Evolutionary conservation across 257 asterid species (phyloP).

Genomic region (Solanum commersonii): DNA sequence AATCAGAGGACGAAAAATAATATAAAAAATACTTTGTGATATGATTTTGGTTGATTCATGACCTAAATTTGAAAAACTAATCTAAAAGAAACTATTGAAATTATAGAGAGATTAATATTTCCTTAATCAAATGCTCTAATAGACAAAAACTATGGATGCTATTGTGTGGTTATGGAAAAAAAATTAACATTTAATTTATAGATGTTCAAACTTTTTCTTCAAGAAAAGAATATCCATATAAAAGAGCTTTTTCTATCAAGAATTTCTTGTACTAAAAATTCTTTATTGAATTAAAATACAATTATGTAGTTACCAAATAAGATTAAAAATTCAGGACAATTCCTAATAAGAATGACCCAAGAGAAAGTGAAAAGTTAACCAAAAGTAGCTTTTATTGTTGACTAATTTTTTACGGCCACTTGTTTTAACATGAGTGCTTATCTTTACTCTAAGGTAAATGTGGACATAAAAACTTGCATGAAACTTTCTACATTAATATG

Average conservation of each 20-base stretch:
- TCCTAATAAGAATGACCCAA: not conserved
- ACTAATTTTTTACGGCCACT: not conserved
- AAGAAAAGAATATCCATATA: too few species aligned
- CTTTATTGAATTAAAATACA: not conserved
- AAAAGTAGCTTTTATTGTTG: not conserved
- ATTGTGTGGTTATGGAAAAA: not conserved
- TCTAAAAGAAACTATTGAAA: not conserved
- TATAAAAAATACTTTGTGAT: not conserved
- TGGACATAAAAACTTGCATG: not conserved
- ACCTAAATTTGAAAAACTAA: not conserved
- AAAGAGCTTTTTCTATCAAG: too few species aligned
- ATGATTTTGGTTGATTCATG: not conserved
- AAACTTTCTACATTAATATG: not conserved
- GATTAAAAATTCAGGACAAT: not conserved
- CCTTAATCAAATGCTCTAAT: not conserved
- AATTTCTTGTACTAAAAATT: not conserved
- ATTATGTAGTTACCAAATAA: not conserved
- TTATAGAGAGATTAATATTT: not conserved
- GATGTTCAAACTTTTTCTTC: too few species aligned
- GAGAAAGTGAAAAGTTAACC: not conserved
- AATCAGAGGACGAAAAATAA: not conserved
- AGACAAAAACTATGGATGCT: not conserved
- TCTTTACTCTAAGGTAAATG: not conserved
- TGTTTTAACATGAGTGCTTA: not conserved
- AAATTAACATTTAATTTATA: not conserved